Base-by-base conservation (phyloP, 2,329 filamentous ascomycete genomes). In the Aspergillus sp. region DNA sequence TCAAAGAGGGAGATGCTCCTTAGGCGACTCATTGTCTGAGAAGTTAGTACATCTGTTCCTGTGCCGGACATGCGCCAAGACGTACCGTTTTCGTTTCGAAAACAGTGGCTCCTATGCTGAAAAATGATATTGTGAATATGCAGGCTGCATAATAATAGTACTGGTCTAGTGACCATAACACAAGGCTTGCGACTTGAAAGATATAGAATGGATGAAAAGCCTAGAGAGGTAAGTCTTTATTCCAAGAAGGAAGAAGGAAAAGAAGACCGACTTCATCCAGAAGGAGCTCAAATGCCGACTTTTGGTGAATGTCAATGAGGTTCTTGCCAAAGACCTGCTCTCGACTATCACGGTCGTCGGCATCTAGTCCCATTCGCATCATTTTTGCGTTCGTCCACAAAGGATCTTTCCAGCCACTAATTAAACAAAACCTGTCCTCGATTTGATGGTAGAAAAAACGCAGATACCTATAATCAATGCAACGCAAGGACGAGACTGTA, bases 71-170 rank as follows among this genome's bases (percentile, higher is more conserved):
- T 24, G 5, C 22, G 24, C 24, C 5, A 45, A 24, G 18, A 78
- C 86, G 75, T 77, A 90, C 88, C 52, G 92, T 87, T 73, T 88
- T 89, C 1, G 95, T 99, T 77, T 99, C 96, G 58, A 97, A 77
- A 14, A 99, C 83, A 0, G 95, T 97, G 1, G 92, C 90, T 4
- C 87, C 85, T 69, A 99, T 97, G 75, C 94, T 98, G 67, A 92
- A 90, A 49, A 95, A 84, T 0, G 96, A 99, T 76, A 99, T 98
- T 61, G 94, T 72, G 68, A 99, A 96, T 68, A 99, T 99, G 73
- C 93, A 96, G 16, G 88, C 84, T 4, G 95, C 95, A 76, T 99
- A 99, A 78, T 98, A 99, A 74, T 97, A 99, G 75, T 99, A 99
- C 69, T 96, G 84, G 71, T 99, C 95, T 66, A 97, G 73, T 10